These are phyloP conservation scores for Fusarium anthophilum DNA, from an alignment of 2,329 filamentous ascomycete species.

Conservation along the genomic window DNA sequence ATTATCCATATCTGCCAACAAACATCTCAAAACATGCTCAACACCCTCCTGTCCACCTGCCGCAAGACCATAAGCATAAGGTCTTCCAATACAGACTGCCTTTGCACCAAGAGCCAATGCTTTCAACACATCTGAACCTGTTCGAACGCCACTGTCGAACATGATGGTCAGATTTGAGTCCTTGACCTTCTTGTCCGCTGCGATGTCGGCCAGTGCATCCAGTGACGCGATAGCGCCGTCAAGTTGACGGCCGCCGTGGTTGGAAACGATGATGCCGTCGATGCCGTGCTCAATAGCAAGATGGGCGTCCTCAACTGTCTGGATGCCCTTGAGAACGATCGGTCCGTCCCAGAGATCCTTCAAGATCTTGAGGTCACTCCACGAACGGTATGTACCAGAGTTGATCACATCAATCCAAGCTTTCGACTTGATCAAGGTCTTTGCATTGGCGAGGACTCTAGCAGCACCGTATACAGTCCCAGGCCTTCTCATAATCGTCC, in stretches of 20 bases:
- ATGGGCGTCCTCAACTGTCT: conserved; percentile 53
- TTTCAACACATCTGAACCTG: conserved; percentile 53
- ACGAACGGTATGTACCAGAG: conserved; percentile 60
- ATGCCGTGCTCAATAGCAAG: conserved; percentile 50
- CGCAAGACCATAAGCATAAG: conserved; percentile 50
- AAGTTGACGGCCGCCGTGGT: conserved; percentile 55
- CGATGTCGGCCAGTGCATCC: conserved; percentile 58
- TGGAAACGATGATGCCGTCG: conserved; percentile 54
- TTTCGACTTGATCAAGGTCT: conserved; percentile 25
- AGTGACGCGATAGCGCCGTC: conserved; percentile 60
- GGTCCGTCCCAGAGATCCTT: conserved; percentile 68
- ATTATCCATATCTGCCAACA: conserved; percentile 57
- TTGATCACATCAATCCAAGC: conserved; percentile 39
- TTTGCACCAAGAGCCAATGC: conserved; percentile 53
- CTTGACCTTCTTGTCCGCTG: conserved; percentile 61
- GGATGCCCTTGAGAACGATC: conserved; percentile 54
- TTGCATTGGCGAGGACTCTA: conserved; percentile 25
- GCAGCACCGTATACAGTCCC: conserved; percentile 37
- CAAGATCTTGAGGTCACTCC: conserved; percentile 69
- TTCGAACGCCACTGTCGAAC: conserved; percentile 54
- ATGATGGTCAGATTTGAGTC: conserved; percentile 60
- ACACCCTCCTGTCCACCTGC: conserved; percentile 59
- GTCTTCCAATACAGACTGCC: conserved; percentile 56
- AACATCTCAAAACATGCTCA: conserved; percentile 58
- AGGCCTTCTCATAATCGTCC: conserved; percentile 30